A percentile compares a stretch with the other conserved stretches of the same genome.
These are phyloP conservation scores for Thelephora ganbajun DNA, from an alignment of 768 basidiomycete species.

Conservation along the genomic window DNA sequence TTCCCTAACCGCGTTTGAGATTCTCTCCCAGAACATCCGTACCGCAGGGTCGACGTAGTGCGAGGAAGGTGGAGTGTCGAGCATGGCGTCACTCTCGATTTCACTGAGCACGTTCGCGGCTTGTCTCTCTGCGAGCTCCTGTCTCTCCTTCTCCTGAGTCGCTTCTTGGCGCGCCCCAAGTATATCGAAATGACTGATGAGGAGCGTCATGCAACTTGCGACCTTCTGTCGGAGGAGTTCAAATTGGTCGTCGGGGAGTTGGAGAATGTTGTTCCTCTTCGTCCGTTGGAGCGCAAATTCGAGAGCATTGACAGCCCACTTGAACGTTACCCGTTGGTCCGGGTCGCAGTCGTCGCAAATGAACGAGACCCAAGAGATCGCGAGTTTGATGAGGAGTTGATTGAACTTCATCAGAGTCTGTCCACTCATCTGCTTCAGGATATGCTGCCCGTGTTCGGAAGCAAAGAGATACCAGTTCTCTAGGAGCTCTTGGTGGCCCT, in stretches of 20 bases:
- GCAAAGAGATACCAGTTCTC: slow-evolving; percentile 95
- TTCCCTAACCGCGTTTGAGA: slow-evolving; percentile 39
- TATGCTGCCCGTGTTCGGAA: slow-evolving; percentile 90
- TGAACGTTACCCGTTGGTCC: slow-evolving; percentile 89
- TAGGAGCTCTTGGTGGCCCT: slow-evolving; percentile 68
- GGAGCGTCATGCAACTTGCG: slow-evolving; percentile 90
- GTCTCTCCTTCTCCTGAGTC: slow-evolving; percentile 77
- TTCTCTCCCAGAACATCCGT: slow-evolving; percentile 66
- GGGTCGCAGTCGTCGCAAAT: slow-evolving; percentile 98
- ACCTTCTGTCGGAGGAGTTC: slow-evolving; percentile 83
- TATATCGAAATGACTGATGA: slow-evolving; percentile 96
- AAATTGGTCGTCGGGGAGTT: slow-evolving; percentile 82
- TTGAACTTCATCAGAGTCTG: slow-evolving; percentile 61
- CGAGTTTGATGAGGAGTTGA: slow-evolving; percentile 71
- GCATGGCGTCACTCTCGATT: slow-evolving; percentile 38
- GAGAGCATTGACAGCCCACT: slow-evolving; percentile 94
- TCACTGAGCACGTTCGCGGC: slow-evolving; percentile 28
- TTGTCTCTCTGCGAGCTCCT: slow-evolving; percentile 43
- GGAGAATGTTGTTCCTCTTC: slow-evolving; percentile 75
- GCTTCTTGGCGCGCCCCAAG: slow-evolving; percentile 87
- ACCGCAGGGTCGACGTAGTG: slow-evolving; percentile 48
- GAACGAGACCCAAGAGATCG: slow-evolving; percentile 97
- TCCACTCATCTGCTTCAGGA: slow-evolving; percentile 78
- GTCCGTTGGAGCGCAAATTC: slow-evolving; percentile 87
- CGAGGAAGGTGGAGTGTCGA: slow-evolving; percentile 21